A percentile compares a stretch with the other conserved stretches of the same genome.
phyloP scores from a whole-genome alignment of 108 stramenopile species.

The Poteriospumella lacustris region DNA sequence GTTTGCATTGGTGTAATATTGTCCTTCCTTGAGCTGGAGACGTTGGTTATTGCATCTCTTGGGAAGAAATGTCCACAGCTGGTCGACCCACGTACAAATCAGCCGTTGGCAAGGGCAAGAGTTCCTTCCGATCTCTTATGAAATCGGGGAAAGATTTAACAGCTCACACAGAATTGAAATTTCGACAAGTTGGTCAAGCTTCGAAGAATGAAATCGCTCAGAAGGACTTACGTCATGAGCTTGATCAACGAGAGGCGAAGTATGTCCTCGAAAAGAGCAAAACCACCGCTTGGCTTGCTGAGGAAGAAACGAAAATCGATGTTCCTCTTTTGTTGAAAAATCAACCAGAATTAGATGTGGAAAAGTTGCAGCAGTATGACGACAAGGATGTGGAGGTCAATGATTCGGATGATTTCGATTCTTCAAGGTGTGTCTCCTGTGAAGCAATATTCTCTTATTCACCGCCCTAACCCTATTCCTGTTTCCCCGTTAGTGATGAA shows the following conservation, averaged over 20 bases:
- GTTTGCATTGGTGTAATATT: no score
- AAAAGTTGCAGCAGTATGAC: not conserved
- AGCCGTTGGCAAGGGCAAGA: not conserved
- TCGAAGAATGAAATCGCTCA: not conserved
- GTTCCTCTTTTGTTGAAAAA: not conserved
- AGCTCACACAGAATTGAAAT: slow-evolving; percentile 18
- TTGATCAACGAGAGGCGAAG: not conserved
- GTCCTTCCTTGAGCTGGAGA: no score
- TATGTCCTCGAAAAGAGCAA: not conserved
- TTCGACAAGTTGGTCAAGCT: slow-evolving; percentile 19
- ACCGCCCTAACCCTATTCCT: not conserved
- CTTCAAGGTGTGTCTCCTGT: slow-evolving; percentile 13
- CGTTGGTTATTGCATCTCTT: no score
- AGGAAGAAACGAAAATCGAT: slow-evolving; percentile 5
- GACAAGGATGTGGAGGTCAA: not conserved
- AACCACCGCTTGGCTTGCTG: not conserved
- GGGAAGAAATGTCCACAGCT: slow-evolving; percentile 26
- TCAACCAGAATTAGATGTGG: slow-evolving; percentile 5
- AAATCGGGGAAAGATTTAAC: slow-evolving; percentile 24
- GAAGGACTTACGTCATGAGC: slow-evolving; percentile 2
- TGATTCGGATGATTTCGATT: slow-evolving; percentile 15
- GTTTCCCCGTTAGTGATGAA: no score
- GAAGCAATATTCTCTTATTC: not conserved
- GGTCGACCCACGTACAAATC: slow-evolving; percentile 6
- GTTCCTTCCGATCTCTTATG: no score